Conservation (phyloP, 805 yeast genomes). For the Candida caryicola region DNA sequence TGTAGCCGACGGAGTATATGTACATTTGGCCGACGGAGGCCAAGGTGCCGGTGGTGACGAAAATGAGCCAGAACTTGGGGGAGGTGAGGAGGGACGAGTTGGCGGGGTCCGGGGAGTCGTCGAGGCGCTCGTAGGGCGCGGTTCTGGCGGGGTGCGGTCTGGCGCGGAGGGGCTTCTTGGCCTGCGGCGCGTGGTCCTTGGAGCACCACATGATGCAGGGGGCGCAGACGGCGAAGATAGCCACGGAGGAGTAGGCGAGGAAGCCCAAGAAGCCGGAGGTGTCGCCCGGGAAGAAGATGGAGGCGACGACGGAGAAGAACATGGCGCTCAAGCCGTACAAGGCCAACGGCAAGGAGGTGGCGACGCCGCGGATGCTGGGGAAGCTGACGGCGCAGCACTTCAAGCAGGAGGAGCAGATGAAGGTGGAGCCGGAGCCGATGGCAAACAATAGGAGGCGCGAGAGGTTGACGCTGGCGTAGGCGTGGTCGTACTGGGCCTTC, state of each 20-base stretch:
- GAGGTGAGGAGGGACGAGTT: conserved; percentile 21
- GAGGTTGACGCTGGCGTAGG: conserved; percentile 35
- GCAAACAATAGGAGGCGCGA: conserved; percentile 47
- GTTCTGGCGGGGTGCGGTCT: background rate
- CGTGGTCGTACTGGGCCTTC: conserved; percentile 47
- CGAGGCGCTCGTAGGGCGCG: background rate
- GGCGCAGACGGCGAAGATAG: conserved; percentile 41
- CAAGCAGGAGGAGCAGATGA: conserved; percentile 59
- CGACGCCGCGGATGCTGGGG: conserved; percentile 67
- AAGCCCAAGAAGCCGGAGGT: conserved; percentile 53
- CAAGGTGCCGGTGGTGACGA: conserved; percentile 35
- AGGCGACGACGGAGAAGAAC: conserved; percentile 56
- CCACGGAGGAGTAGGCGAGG: conserved; percentile 41
- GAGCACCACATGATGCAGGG: conserved; percentile 47
- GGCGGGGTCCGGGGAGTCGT: conserved; percentile 1
- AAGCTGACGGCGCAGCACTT: conserved; percentile 72
- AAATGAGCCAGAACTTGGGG: conserved; percentile 38
- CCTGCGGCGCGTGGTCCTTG: conserved; percentile 21
- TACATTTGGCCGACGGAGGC: conserved; percentile 48
- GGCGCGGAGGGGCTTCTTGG: background rate
- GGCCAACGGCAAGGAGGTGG: conserved; percentile 73
- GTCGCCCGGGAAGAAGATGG: conserved; percentile 53
- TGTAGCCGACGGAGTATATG: conserved; percentile 45
- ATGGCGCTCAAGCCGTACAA: conserved; percentile 74
- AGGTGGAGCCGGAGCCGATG: conserved; percentile 71